A percentile compares a stretch with the other conserved stretches of the same genome.
Evolutionary conservation across 2,329 filamentous ascomycete species (phyloP).

Genomic region (Sclerotinia nivalis): DNA sequence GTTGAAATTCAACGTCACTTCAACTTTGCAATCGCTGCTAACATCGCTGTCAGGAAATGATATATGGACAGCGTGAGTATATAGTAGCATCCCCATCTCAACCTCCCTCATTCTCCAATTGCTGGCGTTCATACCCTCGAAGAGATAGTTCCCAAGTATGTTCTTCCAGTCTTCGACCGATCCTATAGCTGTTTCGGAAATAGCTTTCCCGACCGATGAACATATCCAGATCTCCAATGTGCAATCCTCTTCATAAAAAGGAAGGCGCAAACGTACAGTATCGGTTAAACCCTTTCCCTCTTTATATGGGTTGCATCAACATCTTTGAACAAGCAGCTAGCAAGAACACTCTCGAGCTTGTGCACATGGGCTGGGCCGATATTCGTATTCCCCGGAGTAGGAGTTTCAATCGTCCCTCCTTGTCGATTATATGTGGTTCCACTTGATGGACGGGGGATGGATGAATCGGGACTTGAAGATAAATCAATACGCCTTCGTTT

Average conservation of each 20-base stretch:
- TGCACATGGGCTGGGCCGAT: background rate
- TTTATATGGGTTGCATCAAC: background rate
- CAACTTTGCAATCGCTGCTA: background rate
- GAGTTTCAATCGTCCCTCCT: too few species aligned
- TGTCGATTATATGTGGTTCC: too few species aligned
- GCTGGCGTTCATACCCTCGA: slow-evolving; percentile 13
- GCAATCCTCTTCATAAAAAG: background rate
- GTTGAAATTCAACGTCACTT: background rate
- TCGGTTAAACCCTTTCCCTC: background rate
- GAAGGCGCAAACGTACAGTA: background rate
- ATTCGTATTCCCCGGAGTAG: too few species aligned
- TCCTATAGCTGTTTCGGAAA: background rate
- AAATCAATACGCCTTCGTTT: too few species aligned
- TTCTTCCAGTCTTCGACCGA: background rate
- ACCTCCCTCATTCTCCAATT: slow-evolving; percentile 7
- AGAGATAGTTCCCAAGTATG: background rate
- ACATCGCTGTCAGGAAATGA: background rate
- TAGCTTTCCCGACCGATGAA: background rate
- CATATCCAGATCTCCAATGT: background rate
- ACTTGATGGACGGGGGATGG: too few species aligned
- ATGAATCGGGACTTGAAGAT: too few species aligned
- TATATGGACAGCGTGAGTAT: background rate
- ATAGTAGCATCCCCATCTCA: background rate
- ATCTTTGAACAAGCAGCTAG: background rate
- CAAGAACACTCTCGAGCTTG: background rate